Base-by-base conservation (phyloP, 805 yeast genomes). In the Candida boleticola region DNA sequence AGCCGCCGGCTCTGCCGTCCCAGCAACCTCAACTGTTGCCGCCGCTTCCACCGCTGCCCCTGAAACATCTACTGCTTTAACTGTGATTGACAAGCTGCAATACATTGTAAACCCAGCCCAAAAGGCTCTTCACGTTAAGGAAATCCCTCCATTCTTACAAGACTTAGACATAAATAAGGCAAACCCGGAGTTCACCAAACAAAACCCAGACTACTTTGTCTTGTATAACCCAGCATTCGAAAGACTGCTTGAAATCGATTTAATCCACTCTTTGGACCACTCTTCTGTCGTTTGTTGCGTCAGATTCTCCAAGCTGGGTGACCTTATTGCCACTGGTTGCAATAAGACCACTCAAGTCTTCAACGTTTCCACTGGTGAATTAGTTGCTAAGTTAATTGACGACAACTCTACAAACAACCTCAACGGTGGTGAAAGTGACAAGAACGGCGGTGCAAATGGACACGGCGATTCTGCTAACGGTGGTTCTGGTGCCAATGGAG, bases 261-360 rank as follows among this genome's bases (percentile, higher is more conserved):
- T 92, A 48, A 87, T 89, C 52, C 93, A 86, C 59, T 84, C 96
- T 11, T 78, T 92, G 53, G 95, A 87, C 60, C 98, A 93, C 69
- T 78, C 89, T 13, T 85, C 96, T 1, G 98, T 92, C 35, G 98
- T 92, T 39, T 93, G 98, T 72, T 92, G 98, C 66, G 98, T 92
- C 44, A 77, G 95, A 47, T 92, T 93, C 71, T 82, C 90, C 44
- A 81, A 81, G 50, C 96, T 89, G 61, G 98, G 98, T 48, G 85
- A 86, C 66, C 87, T 79, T 59, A 74, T 92, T 52, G 99, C 98
- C 20, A 92, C 98, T 13, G 99, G 99, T 37, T 90, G 97, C 72
- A 93, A 92, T 71, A 88, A 89, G 61, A 80, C 95, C 33, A 93
- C 98, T 2, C 97, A 90, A 65, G 96, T 92, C 44, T 92, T 84